Percentiles rank a stretch among this genome's conserved stretches.
Conservation (phyloP, 1,284 basidiomycete species). For the Ganoderma meredithae region DNA sequence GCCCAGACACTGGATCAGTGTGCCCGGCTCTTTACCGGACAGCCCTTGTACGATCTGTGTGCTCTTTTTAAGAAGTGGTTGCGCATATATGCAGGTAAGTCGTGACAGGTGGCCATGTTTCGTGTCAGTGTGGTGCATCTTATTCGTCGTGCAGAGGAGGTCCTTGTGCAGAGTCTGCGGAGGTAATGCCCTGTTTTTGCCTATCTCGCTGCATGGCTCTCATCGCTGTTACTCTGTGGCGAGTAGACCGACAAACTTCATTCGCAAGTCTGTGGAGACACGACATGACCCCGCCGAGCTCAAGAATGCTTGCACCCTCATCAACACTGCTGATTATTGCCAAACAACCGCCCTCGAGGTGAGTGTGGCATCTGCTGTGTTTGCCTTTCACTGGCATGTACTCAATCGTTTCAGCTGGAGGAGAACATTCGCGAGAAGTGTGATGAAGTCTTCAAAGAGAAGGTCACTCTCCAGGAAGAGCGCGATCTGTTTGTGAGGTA, state of each 20-base stretch:
- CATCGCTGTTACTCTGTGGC: conserved; percentile 7
- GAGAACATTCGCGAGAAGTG: conserved; percentile 90
- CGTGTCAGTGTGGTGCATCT: background rate
- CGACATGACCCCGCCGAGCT: conserved; percentile 79
- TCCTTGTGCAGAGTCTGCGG: conserved; percentile 78
- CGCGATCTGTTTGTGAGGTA: conserved; percentile 90
- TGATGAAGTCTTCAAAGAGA: conserved; percentile 76
- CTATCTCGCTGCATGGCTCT: background rate
- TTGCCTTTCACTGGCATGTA: background rate
- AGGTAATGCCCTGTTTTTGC: conserved; percentile 46
- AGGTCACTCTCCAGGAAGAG: conserved; percentile 85
- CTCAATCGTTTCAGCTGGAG: conserved; percentile 70
- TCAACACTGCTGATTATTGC: conserved; percentile 99
- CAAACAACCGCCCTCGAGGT: conserved; percentile 90
- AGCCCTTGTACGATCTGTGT: conserved; percentile 82
- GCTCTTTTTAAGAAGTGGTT: conserved; percentile 93
- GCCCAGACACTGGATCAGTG: conserved; percentile 95
- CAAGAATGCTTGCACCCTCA: conserved; percentile 82
- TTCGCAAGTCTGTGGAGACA: conserved; percentile 78
- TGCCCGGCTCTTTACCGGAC: conserved; percentile 83
- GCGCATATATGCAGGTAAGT: conserved; percentile 86
- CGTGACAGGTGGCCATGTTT: background rate
- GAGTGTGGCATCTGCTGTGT: conserved; percentile 7
- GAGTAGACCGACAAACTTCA: conserved; percentile 44
- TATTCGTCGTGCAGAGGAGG: conserved; percentile 68